Evolutionary conservation across 2,329 filamentous ascomycete genomes (phyloP).

Genomic region (Neofusicoccum umdonicola): DNA sequence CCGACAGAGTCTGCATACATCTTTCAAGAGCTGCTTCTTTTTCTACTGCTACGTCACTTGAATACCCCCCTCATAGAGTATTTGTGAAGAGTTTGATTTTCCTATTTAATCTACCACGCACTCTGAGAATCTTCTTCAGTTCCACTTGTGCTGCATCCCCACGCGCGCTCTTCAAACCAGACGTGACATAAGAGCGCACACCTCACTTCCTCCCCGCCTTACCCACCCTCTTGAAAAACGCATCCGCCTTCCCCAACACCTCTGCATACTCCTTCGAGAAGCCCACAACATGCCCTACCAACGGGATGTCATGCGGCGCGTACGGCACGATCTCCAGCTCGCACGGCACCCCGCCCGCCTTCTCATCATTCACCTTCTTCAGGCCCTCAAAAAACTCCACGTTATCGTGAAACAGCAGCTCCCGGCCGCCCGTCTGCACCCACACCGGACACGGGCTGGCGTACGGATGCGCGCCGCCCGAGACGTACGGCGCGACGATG

Average conservation of each 20-base stretch:
- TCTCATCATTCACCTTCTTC: conserved; percentile 31
- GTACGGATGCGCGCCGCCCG: conserved; percentile 39
- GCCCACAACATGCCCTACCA: conserved; percentile 41
- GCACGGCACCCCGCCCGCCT: background rate
- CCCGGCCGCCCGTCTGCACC: conserved; percentile 40
- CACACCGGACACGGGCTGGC: conserved; percentile 40
- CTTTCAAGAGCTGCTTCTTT: too few relatives aligned
- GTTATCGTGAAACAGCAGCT: conserved; percentile 44
- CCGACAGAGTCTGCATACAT: too few relatives aligned
- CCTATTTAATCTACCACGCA: too few relatives aligned
- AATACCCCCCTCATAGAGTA: too few relatives aligned
- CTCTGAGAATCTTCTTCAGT: too few relatives aligned
- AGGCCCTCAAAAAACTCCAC: conserved; percentile 39
- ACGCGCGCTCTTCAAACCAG: too few relatives aligned
- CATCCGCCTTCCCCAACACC: conserved; percentile 37
- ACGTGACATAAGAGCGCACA: background rate
- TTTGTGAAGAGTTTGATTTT: too few relatives aligned
- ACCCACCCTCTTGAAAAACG: conserved; percentile 23
- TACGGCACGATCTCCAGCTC: conserved; percentile 37
- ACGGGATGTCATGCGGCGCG: conserved; percentile 48
- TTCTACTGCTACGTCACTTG: too few relatives aligned
- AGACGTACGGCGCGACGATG: conserved; percentile 37
- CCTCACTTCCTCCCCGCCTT: background rate
- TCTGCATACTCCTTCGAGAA: conserved; percentile 41
- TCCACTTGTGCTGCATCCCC: background rate